A percentile compares a stretch with the other conserved stretches of the same genome.
These are phyloP conservation scores for Podosphaera fusca DNA, from an alignment of 2,329 filamentous ascomycete species.

Conservation along the genomic window DNA sequence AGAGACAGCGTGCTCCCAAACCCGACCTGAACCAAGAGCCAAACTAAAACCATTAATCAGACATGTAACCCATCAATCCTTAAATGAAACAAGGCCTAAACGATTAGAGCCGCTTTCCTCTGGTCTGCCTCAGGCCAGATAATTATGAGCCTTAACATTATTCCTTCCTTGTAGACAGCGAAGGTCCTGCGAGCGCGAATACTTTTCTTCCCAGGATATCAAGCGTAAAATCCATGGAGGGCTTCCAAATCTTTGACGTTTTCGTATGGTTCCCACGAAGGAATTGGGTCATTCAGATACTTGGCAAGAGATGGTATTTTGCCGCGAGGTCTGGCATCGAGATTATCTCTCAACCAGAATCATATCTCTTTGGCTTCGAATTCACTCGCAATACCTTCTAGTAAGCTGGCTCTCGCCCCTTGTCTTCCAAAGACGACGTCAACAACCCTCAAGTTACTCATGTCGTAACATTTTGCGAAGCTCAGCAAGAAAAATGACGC, in stretches of 20 bases:
- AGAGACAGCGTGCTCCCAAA: too few relatives aligned
- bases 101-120: too few relatives aligned
- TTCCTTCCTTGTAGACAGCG: neutral
- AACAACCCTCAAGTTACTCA: too few relatives aligned
- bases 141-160: neutral
- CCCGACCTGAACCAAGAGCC: too few relatives aligned
- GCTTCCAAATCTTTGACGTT: neutral
- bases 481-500: too few relatives aligned
- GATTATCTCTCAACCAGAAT: neutral
- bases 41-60: too few relatives aligned
- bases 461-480: too few relatives aligned
- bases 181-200: neutral
- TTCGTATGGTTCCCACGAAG: neutral
- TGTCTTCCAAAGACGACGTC: too few relatives aligned
- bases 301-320: neutral
- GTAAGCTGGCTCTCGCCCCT: too few relatives aligned
- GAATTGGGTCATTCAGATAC: neutral
- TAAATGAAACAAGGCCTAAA: too few relatives aligned
- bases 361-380: neutral
- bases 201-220: neutral
- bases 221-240: neutral
- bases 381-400: neutral
- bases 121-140: too few relatives aligned
- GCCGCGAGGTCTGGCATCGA: neutral
- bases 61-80: too few relatives aligned